These are phyloP conservation scores for Fraxinus americana DNA, from an alignment of 257 asterid species.

Conservation along the genomic window DNA sequence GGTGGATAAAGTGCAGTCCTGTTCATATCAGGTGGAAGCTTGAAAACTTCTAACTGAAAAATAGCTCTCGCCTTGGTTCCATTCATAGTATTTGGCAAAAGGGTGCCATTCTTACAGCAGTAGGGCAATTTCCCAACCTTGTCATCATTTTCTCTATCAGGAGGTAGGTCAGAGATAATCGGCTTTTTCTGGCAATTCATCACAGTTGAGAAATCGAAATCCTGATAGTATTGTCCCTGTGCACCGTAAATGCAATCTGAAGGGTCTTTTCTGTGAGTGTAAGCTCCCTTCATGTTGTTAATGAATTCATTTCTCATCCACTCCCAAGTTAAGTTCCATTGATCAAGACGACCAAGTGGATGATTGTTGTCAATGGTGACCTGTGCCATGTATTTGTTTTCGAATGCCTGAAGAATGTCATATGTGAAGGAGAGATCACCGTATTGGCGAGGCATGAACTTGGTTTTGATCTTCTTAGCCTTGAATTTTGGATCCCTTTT, in stretches of 20 bases:
- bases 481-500: conserved; percentile 74
- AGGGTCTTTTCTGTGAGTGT: conserved; percentile 67
- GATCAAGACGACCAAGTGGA: conserved; percentile 89
- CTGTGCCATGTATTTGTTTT: conserved; percentile 68
- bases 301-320: conserved; percentile 96
- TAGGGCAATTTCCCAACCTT: conserved; percentile 73
- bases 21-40: conserved; percentile 81
- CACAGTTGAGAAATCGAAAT: conserved; percentile 72
- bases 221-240: conserved; percentile 72
- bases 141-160: conserved; percentile 60
- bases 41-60: conserved; percentile 81
- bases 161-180: conserved; percentile 70
- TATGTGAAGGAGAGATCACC: conserved; percentile 81
- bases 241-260: conserved; percentile 83
- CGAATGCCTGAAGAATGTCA: conserved; percentile 67
- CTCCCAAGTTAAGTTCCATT: conserved; percentile 94
- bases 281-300: conserved; percentile 80
- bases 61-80: conserved; percentile 65
- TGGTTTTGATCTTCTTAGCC: conserved; percentile 39
- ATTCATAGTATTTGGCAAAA: conserved; percentile 74
- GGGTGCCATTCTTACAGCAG: conserved; percentile 75
- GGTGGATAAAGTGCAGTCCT: conserved; percentile 78
- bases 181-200: conserved; percentile 76
- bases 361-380: conserved; percentile 82
- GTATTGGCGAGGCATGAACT: conserved; percentile 50